A percentile compares a stretch with the other conserved stretches of the same genome.
These are phyloP conservation scores for Arabidopsis thaliana DNA, from an alignment of 345 rosid genomes.

Conservation along the genomic window TAIR10.1 NC_003076.8:15635001-15635500, in stretches of 20 bases:
- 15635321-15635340: not conserved
- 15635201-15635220: slow-evolving; percentile 41
- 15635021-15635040: slow-evolving; percentile 26
- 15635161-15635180: slow-evolving; percentile 2
- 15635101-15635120: slow-evolving; percentile 47
- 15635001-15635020: slow-evolving; percentile 40
- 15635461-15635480: slow-evolving; percentile 47
- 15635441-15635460: not conserved
- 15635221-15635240: slow-evolving; percentile 24
- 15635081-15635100: slow-evolving; percentile 46
- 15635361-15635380: slow-evolving; percentile 12
- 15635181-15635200: slow-evolving; percentile 34
- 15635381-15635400: not conserved
- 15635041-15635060: slow-evolving; percentile 48
- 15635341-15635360: not conserved
- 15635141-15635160: slow-evolving; percentile 44
- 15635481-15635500: slow-evolving; percentile 35
- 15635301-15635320: slow-evolving; percentile 24
- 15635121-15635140: slow-evolving; percentile 43
- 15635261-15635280: slow-evolving; percentile 7
- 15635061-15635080: slow-evolving; percentile 51
- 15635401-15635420: slow-evolving; percentile 15
- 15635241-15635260: slow-evolving; percentile 17
- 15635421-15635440: not conserved
- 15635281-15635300: slow-evolving; percentile 19